Evolutionary conservation across 768 basidiomycete genomes (phyloP).

Genomic region (Agaricus sinodeliciosus): DNA sequence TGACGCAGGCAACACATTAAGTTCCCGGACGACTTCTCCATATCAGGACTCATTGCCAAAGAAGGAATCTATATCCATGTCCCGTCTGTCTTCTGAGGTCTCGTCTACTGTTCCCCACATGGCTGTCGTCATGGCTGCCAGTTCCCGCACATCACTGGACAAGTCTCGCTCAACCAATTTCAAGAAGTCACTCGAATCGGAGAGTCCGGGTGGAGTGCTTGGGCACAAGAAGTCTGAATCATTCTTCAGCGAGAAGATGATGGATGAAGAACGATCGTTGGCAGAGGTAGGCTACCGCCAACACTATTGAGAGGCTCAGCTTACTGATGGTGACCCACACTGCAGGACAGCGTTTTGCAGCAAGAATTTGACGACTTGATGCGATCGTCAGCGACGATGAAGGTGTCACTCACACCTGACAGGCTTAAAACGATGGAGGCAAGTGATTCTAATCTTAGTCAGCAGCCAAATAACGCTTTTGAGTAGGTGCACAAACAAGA

Average conservation of each 20-base stretch:
- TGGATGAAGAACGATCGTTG: conserved; percentile 31
- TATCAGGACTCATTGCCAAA: conserved; percentile 32
- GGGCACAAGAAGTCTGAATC: conserved; percentile 50
- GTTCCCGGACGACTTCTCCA: conserved; percentile 40
- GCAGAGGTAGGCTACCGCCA: conserved; percentile 23
- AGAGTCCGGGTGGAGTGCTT: conserved; percentile 31
- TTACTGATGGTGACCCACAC: conserved; percentile 11
- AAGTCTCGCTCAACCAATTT: conserved; percentile 59
- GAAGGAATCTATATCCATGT: conserved; percentile 24
- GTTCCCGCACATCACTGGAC: conserved; percentile 55
- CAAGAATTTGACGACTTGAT: conserved; percentile 93
- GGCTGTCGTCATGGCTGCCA: conserved; percentile 16
- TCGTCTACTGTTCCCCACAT: conserved; percentile 20
- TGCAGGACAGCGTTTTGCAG: conserved; percentile 47
- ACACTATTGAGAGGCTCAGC: conserved; percentile 7
- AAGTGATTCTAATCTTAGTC: conserved; percentile 32
- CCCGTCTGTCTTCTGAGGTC: conserved; percentile 32
- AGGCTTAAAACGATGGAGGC: conserved; percentile 92
- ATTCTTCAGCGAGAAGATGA: conserved; percentile 41
- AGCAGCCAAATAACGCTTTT: conserved; percentile 20
- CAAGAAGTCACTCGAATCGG: conserved; percentile 32
- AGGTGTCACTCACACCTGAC: conserved; percentile 92
- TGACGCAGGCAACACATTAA: conserved; percentile 33
- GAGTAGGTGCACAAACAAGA: conserved; percentile 69
- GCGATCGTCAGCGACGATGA: conserved; percentile 87